These are phyloP conservation scores for Trichoderma virens DNA, from an alignment of 495 filamentous ascomycete genomes.

Conservation along the genomic window DNA sequence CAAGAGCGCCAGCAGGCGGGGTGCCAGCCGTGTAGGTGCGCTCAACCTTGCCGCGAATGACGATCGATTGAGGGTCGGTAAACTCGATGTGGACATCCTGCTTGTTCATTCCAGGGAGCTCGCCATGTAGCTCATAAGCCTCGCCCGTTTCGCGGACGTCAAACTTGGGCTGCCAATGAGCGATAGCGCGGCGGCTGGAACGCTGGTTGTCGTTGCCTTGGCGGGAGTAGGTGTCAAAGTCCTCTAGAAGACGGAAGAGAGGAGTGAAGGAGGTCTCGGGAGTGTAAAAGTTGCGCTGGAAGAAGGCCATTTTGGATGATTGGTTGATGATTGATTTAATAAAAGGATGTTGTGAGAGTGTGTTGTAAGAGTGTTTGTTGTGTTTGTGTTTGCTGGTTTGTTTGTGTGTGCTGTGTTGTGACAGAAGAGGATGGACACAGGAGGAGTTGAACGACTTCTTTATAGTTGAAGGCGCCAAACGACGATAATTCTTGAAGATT, in stretches of 20 bases:
- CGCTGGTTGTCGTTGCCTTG: slow-evolving; percentile 20
- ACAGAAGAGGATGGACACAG: background rate
- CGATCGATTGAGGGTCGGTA: slow-evolving; percentile 58
- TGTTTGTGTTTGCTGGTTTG: background rate
- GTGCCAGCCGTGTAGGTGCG: slow-evolving; percentile 37
- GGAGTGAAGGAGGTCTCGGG: slow-evolving; percentile 43
- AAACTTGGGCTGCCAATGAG: slow-evolving; percentile 59
- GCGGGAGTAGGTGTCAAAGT: slow-evolving; percentile 49
- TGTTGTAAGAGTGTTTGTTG: background rate
- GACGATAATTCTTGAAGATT: background rate
- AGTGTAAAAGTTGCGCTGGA: slow-evolving; percentile 15
- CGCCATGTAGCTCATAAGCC: slow-evolving; percentile 68
- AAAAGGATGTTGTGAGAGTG: background rate
- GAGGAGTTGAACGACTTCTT: background rate
- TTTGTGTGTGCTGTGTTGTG: background rate
- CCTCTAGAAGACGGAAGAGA: slow-evolving; percentile 63
- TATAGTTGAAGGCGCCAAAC: background rate
- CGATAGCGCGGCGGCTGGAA: slow-evolving; percentile 20
- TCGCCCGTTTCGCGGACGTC: slow-evolving; percentile 60
- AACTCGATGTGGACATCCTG: slow-evolving; percentile 71
- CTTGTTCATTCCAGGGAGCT: slow-evolving; percentile 69
- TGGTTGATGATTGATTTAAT: background rate
- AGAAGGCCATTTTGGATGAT: slow-evolving; percentile 21
- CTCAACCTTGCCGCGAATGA: slow-evolving; percentile 56
- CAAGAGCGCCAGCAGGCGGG: slow-evolving; percentile 28